Percentiles rank a stretch among this genome's conserved stretches.
These are phyloP conservation scores for Thoreauomyces humboldtii DNA, from an alignment of 192 early-diverging fungal genomes.

Conservation along the genomic window DNA sequence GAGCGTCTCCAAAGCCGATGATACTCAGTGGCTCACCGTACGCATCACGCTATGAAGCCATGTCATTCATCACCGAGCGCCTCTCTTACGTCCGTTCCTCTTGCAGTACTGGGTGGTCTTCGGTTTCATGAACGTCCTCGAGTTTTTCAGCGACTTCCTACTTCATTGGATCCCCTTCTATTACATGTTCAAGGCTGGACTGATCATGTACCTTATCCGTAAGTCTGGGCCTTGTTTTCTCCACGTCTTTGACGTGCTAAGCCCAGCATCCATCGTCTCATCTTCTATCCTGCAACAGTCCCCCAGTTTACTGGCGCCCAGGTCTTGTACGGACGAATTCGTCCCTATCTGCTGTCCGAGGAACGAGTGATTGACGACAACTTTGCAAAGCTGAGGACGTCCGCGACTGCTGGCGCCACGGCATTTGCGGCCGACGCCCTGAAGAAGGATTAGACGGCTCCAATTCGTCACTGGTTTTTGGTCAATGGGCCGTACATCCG, in stretches of 20 bases:
- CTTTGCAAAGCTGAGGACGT: slow-evolving; percentile 36
- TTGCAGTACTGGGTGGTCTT: slow-evolving; percentile 84
- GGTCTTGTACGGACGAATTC: slow-evolving; percentile 71
- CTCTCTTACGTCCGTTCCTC: no score
- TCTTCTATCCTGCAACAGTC: neutral
- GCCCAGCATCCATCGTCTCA: neutral
- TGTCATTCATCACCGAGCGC: no score
- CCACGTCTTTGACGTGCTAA: slow-evolving; percentile 23
- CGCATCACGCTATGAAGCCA: no score
- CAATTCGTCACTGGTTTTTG: no score
- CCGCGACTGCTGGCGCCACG: neutral
- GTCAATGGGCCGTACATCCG: no score
- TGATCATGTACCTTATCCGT: slow-evolving; percentile 82
- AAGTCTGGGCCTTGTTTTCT: slow-evolving; percentile 67
- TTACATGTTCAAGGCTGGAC: slow-evolving; percentile 86
- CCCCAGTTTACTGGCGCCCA: slow-evolving; percentile 64
- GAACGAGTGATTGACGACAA: slow-evolving; percentile 43
- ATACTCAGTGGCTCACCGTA: slow-evolving; percentile 27
- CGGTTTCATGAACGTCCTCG: slow-evolving; percentile 80
- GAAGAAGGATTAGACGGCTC: slow-evolving; percentile 8
- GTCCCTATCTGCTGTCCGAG: slow-evolving; percentile 67
- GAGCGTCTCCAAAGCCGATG: slow-evolving; percentile 57
- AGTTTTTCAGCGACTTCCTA: slow-evolving; percentile 88
- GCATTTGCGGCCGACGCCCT: neutral
- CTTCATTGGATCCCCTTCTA: slow-evolving; percentile 96